Evolutionary conservation across 257 asterid species (phyloP).

Genomic region (Nicotiana sylvestris): DNA sequence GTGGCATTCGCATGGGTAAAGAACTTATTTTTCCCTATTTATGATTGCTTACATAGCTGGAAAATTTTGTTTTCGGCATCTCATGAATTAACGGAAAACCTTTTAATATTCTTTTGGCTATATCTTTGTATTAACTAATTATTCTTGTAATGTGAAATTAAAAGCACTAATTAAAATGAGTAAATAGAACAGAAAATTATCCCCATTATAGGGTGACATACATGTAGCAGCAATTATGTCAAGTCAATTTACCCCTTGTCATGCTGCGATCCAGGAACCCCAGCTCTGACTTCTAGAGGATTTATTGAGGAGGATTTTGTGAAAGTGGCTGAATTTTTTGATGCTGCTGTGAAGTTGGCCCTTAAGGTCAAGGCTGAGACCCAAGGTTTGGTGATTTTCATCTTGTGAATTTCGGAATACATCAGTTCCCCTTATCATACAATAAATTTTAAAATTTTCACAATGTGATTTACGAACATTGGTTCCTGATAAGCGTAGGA

Average conservation of each 20-base stretch:
- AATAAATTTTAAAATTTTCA: neutral
- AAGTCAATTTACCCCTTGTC: slow-evolving; percentile 12
- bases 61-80: neutral
- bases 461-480: slow-evolving; percentile 13
- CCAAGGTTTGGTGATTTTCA: slow-evolving; percentile 38
- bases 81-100: neutral
- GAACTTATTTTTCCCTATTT: neutral
- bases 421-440: neutral
- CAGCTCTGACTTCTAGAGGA: slow-evolving; percentile 95
- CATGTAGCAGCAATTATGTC: neutral
- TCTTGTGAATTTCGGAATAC: neutral
- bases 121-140: neutral
- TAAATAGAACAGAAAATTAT: neutral
- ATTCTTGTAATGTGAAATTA: neutral
- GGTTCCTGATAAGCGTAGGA: slow-evolving; percentile 41
- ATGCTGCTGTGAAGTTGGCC: slow-evolving; percentile 82
- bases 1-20: slow-evolving; percentile 97
- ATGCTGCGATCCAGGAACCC: slow-evolving; percentile 55
- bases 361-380: slow-evolving; percentile 78
- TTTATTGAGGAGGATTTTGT: slow-evolving; percentile 74
- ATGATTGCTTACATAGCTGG: slow-evolving; percentile 6
- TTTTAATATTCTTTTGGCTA: neutral
- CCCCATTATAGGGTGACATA: neutral
- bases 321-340: slow-evolving; percentile 85
- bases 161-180: neutral